Conservation (phyloP, 371 early-diverging fungal species). For the Mucor indicus region DNA sequence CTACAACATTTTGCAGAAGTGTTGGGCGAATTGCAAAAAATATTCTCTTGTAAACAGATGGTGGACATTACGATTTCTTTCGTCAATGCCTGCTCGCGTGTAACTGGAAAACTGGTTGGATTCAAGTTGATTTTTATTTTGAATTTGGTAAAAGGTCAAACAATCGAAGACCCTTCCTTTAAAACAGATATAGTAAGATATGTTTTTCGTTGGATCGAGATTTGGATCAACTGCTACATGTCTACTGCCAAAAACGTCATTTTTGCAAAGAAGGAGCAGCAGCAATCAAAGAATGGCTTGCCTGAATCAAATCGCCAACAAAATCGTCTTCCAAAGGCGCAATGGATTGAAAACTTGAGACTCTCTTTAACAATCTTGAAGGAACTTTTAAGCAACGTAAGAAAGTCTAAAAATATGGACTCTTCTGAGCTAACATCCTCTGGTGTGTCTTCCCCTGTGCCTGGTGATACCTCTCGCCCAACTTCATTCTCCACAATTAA, state of each 20-base stretch:
- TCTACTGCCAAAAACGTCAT: conserved; percentile 40
- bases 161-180: conserved; percentile 53
- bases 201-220: conserved; percentile 56
- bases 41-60: conserved; percentile 48
- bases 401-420: conserved; percentile 36
- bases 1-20: conserved; percentile 64
- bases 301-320: conserved; percentile 24
- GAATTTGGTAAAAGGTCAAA: conserved; percentile 55
- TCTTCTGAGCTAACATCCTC: conserved; percentile 29
- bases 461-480: conserved; percentile 34
- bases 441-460: conserved; percentile 26
- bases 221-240: conserved; percentile 55
- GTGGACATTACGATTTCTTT: conserved; percentile 50
- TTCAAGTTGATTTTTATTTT: conserved; percentile 59
- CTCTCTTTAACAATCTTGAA: conserved; percentile 52
- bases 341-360: conserved; percentile 55
- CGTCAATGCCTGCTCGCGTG: conserved; percentile 47
- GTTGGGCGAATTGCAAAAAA: conserved; percentile 47
- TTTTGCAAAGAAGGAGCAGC: conserved; percentile 41
- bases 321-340: conserved; percentile 31
- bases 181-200: conserved; percentile 45
- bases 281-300: conserved; percentile 25
- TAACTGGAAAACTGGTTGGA: conserved; percentile 53
- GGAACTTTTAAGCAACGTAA: conserved; percentile 53
- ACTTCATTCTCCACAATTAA: conserved; percentile 34